Percentiles rank a stretch among this genome's conserved stretches.
phyloP scores from a whole-genome alignment of 169 alveolate species.

The Amoebophrya sp. region DNA sequence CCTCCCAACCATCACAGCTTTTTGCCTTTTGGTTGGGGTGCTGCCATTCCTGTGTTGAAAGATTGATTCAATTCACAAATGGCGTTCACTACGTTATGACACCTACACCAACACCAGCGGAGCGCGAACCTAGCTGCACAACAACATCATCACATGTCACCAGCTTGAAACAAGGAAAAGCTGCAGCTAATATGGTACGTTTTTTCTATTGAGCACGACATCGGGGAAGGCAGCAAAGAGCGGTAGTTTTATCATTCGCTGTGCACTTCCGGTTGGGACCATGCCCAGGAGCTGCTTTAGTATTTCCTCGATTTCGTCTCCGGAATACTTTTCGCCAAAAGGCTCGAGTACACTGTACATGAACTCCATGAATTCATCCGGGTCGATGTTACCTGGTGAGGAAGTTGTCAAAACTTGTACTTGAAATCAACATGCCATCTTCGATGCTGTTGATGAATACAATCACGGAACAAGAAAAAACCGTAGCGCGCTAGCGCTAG shows the following conservation, averaged over 20 bases:
- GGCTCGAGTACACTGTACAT: not conserved
- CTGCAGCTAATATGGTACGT: not conserved
- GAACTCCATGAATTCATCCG: not conserved
- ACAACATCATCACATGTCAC: too few relatives aligned
- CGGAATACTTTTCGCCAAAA: not conserved
- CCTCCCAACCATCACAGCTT: not conserved
- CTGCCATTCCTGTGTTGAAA: not conserved
- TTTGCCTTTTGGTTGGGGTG: not conserved
- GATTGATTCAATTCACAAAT: not conserved
- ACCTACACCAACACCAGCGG: too few relatives aligned
- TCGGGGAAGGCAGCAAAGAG: not conserved
- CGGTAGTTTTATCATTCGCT: not conserved
- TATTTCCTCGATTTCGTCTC: not conserved
- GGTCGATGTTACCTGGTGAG: not conserved
- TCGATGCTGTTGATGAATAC: too few relatives aligned
- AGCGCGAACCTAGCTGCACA: too few relatives aligned
- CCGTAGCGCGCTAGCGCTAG: not conserved
- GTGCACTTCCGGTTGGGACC: not conserved
- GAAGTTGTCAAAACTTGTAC: too few relatives aligned
- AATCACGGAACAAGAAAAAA: not conserved
- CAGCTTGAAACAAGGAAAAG: too few relatives aligned
- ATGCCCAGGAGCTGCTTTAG: not conserved
- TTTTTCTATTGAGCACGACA: not conserved
- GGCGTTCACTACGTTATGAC: too few relatives aligned
- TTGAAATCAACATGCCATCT: too few relatives aligned